Evolutionary conservation across 2,329 filamentous ascomycete species (phyloP), one percentile per base, ranked within the genome.

Genomic region (Pseudonectria foliicola): DNA sequence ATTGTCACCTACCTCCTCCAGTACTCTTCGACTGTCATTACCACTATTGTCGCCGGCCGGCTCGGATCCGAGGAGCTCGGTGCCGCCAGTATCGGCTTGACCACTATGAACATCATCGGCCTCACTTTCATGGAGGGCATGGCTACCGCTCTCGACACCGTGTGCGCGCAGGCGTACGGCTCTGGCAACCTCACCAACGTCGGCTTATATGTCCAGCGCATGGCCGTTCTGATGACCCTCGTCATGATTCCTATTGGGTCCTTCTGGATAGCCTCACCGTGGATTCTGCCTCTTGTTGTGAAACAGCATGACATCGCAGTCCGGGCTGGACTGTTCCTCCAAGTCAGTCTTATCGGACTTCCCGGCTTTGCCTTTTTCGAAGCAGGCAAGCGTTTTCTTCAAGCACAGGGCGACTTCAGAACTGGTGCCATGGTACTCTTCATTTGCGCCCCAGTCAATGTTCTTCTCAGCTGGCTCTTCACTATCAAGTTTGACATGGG

Each of bases 361-460:
- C 71, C 71, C 1, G 71, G 70, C 3, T 75, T 73, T 35, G 70
- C 67, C 2, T 61, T 62, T 3, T 76, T 75, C 21, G 72, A 75
- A 41, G 68, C 68, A 0, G 57, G 67, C 2, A 76, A 75, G 47
- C 60, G 71, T 0, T 75, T 73, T 41, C 59, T 73, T 3, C 71
- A 75, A 46, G 68, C 72, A 0, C 71, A 75, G 42, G 71, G 72
- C 2, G 59, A 71, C 23, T 75, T 74, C 54, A 65, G 64, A 24
- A 67, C 65, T 2, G 67, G 63, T 11, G 61, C 73, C 46, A 56
- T 60, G 7, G 60, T 71, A 14, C 54, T 74, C 7, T 29, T 72
- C 2, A 44, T 72, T 15, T 66, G 66, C 26, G 62, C 67, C 0
- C 70, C 70, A 0, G 39, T 69, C 11, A 73, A 73, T 40, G 63